Conservation (phyloP, 1,139 yeast species). For the Magnusiomyces suaveolens region DNA sequence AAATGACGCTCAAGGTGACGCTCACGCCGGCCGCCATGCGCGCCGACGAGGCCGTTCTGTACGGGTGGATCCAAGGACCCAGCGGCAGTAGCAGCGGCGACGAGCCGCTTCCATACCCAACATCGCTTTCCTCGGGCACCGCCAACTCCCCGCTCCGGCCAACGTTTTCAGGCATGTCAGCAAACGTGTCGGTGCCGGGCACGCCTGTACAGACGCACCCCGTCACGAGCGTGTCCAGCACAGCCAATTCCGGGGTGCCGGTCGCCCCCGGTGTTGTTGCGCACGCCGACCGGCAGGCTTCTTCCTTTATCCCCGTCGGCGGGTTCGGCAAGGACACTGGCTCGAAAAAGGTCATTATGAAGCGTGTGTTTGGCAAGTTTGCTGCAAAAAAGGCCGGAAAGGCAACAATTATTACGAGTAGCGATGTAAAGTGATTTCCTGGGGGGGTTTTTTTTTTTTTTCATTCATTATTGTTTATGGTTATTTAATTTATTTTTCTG, state of each 20-base stretch:
- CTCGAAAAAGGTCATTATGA: slow-evolving; percentile 17
- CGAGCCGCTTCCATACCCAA: background rate
- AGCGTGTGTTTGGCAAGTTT: slow-evolving; percentile 25
- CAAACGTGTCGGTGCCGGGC: background rate
- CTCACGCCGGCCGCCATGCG: slow-evolving; percentile 28
- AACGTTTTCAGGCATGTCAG: background rate
- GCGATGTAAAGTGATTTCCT: slow-evolving; percentile 8
- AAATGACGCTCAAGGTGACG: slow-evolving; percentile 28
- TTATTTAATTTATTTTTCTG: too few relatives aligned
- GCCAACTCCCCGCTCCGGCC: background rate
- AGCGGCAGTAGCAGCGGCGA: background rate
- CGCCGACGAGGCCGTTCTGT: slow-evolving; percentile 26
- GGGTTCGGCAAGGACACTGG: slow-evolving; percentile 18
- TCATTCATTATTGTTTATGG: too few relatives aligned
- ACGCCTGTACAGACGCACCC: background rate
- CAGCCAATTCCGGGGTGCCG: background rate
- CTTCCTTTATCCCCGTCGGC: slow-evolving; percentile 17
- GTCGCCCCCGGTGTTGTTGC: slow-evolving; percentile 3
- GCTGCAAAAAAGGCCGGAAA: background rate
- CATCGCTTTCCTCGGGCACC: background rate
- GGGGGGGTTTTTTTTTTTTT: too few relatives aligned
- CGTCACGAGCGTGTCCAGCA: background rate
- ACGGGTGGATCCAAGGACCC: slow-evolving; percentile 26
- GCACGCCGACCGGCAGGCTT: background rate
- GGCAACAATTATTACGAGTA: slow-evolving; percentile 14